phyloP scores from a whole-genome alignment of 768 basidiomycete species.

The Pleurotus citrinopileatus region DNA sequence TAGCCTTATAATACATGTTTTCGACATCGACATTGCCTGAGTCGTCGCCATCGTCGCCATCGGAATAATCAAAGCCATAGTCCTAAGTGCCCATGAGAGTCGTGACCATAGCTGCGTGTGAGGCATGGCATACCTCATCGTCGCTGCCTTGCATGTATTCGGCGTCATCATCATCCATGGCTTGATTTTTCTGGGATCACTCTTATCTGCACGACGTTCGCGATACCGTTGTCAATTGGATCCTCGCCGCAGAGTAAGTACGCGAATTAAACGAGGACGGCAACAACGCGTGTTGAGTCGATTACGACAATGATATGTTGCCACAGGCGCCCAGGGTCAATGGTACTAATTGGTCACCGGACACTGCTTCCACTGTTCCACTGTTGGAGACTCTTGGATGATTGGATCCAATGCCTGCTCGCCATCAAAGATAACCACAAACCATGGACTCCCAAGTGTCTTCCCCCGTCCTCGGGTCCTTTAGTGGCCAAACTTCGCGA shows the following conservation, averaged over 20 bases:
- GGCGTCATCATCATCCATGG: conserved; percentile 92
- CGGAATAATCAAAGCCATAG: conserved; percentile 96
- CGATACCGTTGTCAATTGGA: too few species aligned
- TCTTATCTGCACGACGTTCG: too few species aligned
- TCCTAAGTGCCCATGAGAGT: conserved; percentile 47
- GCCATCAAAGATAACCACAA: neutral
- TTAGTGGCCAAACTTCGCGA: conserved; percentile 46
- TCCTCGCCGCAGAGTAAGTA: too few species aligned
- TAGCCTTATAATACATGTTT: conserved; percentile 98
- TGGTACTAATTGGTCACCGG: neutral
- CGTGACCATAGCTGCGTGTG: neutral
- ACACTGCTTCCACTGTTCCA: neutral
- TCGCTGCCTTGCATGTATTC: conserved; percentile 92
- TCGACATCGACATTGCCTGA: conserved; percentile 86
- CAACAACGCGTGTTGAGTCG: too few species aligned
- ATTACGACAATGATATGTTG: neutral
- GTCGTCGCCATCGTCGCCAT: conserved; percentile 80
- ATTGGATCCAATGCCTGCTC: neutral
- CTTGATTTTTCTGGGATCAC: conserved; percentile 11
- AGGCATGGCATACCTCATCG: conserved; percentile 56
- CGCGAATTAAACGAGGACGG: too few species aligned
- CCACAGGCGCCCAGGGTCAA: neutral
- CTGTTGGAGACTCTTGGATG: conserved; percentile 1
- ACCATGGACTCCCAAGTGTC: conserved; percentile 27
- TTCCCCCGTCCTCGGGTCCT: conserved; percentile 31